Base-by-base conservation (phyloP, 2,329 filamentous ascomycete genomes). In the Sarocladiaceae sp. region DNA sequence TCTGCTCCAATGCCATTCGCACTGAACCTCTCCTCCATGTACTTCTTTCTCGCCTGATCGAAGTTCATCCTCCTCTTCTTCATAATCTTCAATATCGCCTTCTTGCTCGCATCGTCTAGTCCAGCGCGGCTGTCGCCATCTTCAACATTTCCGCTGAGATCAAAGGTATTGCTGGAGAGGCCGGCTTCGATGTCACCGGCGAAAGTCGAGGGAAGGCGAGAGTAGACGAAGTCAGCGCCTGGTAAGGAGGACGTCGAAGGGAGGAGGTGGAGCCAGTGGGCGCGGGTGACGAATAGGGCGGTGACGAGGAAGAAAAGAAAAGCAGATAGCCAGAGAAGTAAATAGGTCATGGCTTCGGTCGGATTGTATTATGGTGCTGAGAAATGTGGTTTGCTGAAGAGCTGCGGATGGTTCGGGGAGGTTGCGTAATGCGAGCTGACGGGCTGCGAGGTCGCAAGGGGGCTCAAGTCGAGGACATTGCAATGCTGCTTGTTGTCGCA, bases 1-100 rank as follows among this genome's bases (percentile, higher is more conserved):
- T 99, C 94, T 4, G 88, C 79, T 1, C 86, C 90, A 66, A 99
- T 97, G 50, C 89, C 88, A 62, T 96, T 90, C 66, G 85, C 90
- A 66, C 83, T 84, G 72, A 99, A 96, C 53, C 85, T 78, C 61
- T 88, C 83, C 73, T 97, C 88, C 71, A 91, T 94, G 66, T 88
- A 95, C 42, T 90, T 79, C 62, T 89, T 80, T 60, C 94, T 80
- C 35, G 93, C 94, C 72, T 97, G 90, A 71, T 99, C 93, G 66
- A 99, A 99, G 55, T 78, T 81, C 57, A 97, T 81, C 54, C 85
- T 80, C 57, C 84, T 79, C 66, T 79, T 84, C 80, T 90, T 93
- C 94, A 99, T 99, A 60, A 99, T 92, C 60, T 80, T 81, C 62
- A 91, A 80, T 37, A 99, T 84, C 68, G 96, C 90, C 35, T 78